These are phyloP conservation scores for Scenedesmus sp. DNA, from an alignment of 163 green algal genomes.

Conservation along the genomic window DNA sequence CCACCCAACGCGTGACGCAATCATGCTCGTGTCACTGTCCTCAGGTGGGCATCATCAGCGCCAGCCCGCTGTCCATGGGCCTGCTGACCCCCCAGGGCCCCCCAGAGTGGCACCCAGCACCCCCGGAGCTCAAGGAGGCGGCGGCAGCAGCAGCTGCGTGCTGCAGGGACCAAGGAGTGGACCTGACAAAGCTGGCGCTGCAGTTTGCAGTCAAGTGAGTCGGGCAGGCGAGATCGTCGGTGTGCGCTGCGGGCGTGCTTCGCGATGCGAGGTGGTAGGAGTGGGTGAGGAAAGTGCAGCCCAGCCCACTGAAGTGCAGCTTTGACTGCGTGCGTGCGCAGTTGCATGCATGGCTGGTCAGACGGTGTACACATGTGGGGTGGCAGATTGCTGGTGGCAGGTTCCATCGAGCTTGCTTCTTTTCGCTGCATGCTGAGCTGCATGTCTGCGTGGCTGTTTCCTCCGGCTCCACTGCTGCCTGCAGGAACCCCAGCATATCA, in stretches of 20 bases:
- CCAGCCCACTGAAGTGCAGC: too few relatives aligned
- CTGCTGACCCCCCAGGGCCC: slow-evolving; percentile 90
- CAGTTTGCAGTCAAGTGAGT: slow-evolving; percentile 69
- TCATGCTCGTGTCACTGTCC: slow-evolving; percentile 50
- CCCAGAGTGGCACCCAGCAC: slow-evolving; percentile 91
- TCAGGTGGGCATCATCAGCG: slow-evolving; percentile 90
- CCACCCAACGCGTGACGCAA: not conserved
- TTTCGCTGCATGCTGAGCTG: too few relatives aligned
- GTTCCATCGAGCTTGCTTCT: too few relatives aligned
- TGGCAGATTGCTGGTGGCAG: too few relatives aligned
- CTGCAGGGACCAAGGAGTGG: slow-evolving; percentile 58
- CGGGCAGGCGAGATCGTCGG: too few relatives aligned
- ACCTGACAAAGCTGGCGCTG: slow-evolving; percentile 81
- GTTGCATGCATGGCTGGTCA: too few relatives aligned
- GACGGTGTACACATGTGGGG: too few relatives aligned
- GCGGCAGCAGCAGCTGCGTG: slow-evolving; percentile 64
- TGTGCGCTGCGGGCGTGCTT: too few relatives aligned
- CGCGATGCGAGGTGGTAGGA: too few relatives aligned
- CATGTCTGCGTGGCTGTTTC: too few relatives aligned
- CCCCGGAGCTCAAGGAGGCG: slow-evolving; percentile 74
- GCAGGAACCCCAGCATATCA: slow-evolving; percentile 75
- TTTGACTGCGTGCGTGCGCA: too few relatives aligned
- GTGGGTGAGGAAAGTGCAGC: too few relatives aligned
- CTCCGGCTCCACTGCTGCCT: not conserved
- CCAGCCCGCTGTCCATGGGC: slow-evolving; percentile 93